A percentile compares a stretch with the other conserved stretches of the same genome.
Evolutionary conservation across 2,329 filamentous ascomycete genomes (phyloP).

Genomic region (Fusarium sp.): DNA sequence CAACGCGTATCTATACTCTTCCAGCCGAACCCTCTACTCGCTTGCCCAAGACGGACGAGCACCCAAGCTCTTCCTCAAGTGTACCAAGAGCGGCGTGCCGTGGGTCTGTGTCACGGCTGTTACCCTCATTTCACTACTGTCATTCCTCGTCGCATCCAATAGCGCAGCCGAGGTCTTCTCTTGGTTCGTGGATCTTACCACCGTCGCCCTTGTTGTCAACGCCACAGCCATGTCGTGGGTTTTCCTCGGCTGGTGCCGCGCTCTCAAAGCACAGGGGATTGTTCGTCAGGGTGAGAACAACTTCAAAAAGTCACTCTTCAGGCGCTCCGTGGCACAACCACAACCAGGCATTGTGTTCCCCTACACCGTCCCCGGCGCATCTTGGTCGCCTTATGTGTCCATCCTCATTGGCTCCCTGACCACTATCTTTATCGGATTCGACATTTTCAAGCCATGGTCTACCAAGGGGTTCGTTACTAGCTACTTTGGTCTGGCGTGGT

Average conservation of each 20-base stretch:
- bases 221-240: constrained; percentile 56
- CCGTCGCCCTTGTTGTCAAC: constrained; percentile 64
- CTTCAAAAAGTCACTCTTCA: not conserved
- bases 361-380: constrained; percentile 51
- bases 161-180: constrained; percentile 58
- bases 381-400: constrained; percentile 50
- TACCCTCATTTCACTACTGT: constrained; percentile 57
- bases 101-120: constrained; percentile 60
- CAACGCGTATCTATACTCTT: constrained; percentile 58
- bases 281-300: not conserved
- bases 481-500: constrained; percentile 63
- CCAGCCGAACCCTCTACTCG: constrained; percentile 56
- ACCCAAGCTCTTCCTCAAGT: constrained; percentile 60
- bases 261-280: constrained; percentile 58
- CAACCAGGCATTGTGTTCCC: constrained; percentile 61
- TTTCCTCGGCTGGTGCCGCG: constrained; percentile 57
- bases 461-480: constrained; percentile 59
- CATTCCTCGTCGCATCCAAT: constrained; percentile 58
- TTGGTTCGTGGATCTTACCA: constrained; percentile 64
- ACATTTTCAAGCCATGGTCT: constrained; percentile 60
- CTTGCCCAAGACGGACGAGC: constrained; percentile 57
- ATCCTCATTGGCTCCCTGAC: constrained; percentile 57
- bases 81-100: constrained; percentile 65
- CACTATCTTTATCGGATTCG: constrained; percentile 64
- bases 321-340: constrained; percentile 50